Evolutionary conservation across 371 early-diverging fungal genomes (phyloP).

Genomic region (Mucor irregularis): DNA sequence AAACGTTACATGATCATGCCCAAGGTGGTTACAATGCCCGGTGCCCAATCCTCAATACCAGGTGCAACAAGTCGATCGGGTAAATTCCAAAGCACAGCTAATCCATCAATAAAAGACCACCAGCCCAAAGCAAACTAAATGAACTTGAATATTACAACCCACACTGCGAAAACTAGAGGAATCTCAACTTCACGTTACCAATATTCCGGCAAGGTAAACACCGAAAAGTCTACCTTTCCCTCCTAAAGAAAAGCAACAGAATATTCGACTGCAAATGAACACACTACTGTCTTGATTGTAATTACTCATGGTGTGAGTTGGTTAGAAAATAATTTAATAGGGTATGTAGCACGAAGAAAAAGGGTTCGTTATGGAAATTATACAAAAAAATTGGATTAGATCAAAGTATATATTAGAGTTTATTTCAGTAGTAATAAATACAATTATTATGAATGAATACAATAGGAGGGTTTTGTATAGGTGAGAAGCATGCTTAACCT

Average conservation of each 20-base stretch:
- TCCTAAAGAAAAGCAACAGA: slow-evolving; percentile 30
- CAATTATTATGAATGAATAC: too few species aligned
- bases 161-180: neutral
- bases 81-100: slow-evolving; percentile 33
- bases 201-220: slow-evolving; percentile 52
- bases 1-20: slow-evolving; percentile 66
- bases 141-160: neutral
- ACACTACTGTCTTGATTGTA: slow-evolving; percentile 8
- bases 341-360: too few species aligned
- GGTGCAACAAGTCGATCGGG: slow-evolving; percentile 39
- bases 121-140: slow-evolving; percentile 74
- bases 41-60: slow-evolving; percentile 79
- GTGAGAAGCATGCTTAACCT: too few species aligned
- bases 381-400: too few species aligned
- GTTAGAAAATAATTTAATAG: neutral
- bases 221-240: slow-evolving; percentile 44
- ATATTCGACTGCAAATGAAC: slow-evolving; percentile 23
- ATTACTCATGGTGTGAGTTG: slow-evolving; percentile 4
- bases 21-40: slow-evolving; percentile 72
- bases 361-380: too few species aligned
- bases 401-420: too few species aligned
- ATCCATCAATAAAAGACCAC: slow-evolving; percentile 81
- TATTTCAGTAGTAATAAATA: too few species aligned
- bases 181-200: slow-evolving; percentile 29
- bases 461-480: too few species aligned